Base-by-base conservation (phyloP, 352 stramenopile genomes). In the Pythium dissotocum region DNA sequence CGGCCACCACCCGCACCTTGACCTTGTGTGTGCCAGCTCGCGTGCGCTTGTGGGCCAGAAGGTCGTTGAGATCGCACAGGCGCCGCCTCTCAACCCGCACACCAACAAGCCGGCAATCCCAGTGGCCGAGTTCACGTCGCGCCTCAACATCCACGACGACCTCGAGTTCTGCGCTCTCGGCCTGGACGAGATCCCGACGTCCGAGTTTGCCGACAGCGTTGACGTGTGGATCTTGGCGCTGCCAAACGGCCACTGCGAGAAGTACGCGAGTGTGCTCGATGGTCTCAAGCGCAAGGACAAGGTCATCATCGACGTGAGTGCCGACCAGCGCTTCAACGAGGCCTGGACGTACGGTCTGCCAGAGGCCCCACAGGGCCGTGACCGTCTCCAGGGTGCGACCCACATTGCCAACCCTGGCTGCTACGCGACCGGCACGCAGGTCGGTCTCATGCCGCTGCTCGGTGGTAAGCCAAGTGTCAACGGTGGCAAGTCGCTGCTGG, bases 341-440 rank as follows among this genome's bases (percentile, higher is more conserved):
- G 57, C 78, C 32, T 97, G 90, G 90, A 83, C 85, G 8, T 97
- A 97, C 69, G 90, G 90, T 51, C 63, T 97, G 18, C 86, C 89
- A 4, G 90, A 97, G 66, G 73, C 83, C n/a, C 87, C 86, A 0
- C 75, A 76, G 46, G 77, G 80, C n/a, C 87, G 90, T 38, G 69
- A 71, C 8, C 72, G 75, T 4, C 73, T 97, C 21, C 63, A 77
- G 21, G 72, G 77, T 24, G 86, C 89, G 16, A 93, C 82, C 7
- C 87, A 92, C 77, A 95, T 97, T 57, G 78, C 88, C 5, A 97
- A 97, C 73, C 90, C 90, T 2, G 90, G 90, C 35, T 97, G 90
- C 73, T 97, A 96, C 66, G 88, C 90, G 16, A 96, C 90, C 9
- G 89, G 85, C 36, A 64, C 87, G 5, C 88, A 97, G 73, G 57